Conservation (phyloP, 78 protist species). For the Protostelium mycophagum region DNA sequence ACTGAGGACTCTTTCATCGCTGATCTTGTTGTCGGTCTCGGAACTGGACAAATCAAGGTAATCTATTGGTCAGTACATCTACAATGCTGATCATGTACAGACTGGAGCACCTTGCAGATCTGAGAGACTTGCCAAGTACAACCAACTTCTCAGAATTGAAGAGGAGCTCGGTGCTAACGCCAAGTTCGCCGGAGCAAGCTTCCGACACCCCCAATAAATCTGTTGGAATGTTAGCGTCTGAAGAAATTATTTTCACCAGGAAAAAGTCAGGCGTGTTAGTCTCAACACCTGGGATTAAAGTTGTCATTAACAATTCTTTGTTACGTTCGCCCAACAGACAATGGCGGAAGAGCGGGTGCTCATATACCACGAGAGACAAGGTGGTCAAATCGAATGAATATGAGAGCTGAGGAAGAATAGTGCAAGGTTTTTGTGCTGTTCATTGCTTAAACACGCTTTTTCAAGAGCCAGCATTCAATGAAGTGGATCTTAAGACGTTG, state of each 20-base stretch:
- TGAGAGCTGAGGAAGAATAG: neutral
- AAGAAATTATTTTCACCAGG: no score
- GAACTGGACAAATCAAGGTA: conserved; percentile 95
- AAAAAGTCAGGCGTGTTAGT: no score
- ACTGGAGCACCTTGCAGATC: conserved; percentile 99
- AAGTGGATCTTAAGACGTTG: neutral
- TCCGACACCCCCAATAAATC: conserved; percentile 24
- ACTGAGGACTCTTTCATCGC: conserved; percentile 98
- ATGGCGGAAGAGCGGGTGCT: neutral
- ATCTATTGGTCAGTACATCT: neutral
- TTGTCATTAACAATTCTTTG: no score
- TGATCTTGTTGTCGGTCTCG: conserved; percentile 97
- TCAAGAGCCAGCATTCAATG: neutral
- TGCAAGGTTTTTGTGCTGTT: neutral
- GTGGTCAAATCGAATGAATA: neutral
- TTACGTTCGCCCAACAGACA: no score
- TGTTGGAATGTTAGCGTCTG: no score
- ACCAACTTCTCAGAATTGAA: conserved; percentile 95
- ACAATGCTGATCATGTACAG: conserved; percentile 5
- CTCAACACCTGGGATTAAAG: no score
- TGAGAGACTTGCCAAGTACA: conserved; percentile 98
- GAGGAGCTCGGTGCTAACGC: conserved; percentile 41
- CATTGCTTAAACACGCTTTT: neutral
- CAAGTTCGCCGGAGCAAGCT: conserved; percentile 49
- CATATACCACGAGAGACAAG: neutral